Evolutionary conservation across 192 early-diverging fungal genomes (phyloP).

Genomic region (Haplosporangium gracile): DNA sequence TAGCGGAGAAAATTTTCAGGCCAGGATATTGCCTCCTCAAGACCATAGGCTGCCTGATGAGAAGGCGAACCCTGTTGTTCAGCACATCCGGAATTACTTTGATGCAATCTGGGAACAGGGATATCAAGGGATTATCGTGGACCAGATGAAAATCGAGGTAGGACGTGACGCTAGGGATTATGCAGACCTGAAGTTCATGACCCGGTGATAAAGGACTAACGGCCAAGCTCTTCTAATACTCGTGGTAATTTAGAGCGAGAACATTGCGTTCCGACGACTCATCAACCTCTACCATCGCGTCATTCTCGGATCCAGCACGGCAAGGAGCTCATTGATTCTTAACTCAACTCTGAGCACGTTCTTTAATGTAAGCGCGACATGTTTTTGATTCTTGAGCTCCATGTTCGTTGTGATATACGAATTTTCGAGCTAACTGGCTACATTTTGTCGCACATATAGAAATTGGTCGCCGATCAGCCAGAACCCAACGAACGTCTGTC

Average conservation of each 20-base stretch:
- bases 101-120: constrained; percentile 34
- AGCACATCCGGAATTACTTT: constrained; percentile 27
- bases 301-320: constrained; percentile 25
- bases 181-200: neutral
- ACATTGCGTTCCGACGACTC: constrained; percentile 24
- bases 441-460: constrained; percentile 25
- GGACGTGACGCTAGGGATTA: neutral
- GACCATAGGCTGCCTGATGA: constrained; percentile 16
- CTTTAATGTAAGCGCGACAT: constrained; percentile 47
- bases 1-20: constrained; percentile 43
- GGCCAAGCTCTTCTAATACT: neutral
- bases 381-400: neutral
- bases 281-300: constrained; percentile 37
- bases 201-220: neutral
- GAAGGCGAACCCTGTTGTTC: constrained; percentile 20
- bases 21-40: constrained; percentile 2
- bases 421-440: neutral
- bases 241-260: constrained; percentile 16
- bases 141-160: constrained; percentile 41
- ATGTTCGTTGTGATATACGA: neutral
- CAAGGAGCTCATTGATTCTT: constrained; percentile 55
- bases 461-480: constrained; percentile 55
- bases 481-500: constrained; percentile 51
- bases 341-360: constrained; percentile 59
- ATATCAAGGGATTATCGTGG: constrained; percentile 19